These are phyloP conservation scores for Mycena crocata DNA, from an alignment of 768 basidiomycete genomes.

Conservation along the genomic window DNA sequence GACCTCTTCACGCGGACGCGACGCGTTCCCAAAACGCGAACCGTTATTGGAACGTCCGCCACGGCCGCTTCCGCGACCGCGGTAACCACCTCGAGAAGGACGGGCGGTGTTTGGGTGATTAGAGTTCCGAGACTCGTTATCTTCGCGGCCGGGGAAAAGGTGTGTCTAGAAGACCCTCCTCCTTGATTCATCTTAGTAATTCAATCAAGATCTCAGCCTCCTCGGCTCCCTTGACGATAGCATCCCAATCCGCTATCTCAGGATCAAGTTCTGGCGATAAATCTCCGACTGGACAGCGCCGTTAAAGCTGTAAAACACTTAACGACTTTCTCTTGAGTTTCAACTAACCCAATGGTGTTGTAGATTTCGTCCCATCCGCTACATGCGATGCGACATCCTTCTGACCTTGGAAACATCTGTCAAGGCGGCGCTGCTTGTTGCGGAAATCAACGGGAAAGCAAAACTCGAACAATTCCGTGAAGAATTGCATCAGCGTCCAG, in stretches of 20 bases:
- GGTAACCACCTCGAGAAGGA: background rate
- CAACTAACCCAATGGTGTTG: conserved; percentile 32
- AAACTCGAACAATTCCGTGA: conserved; percentile 46
- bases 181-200: background rate
- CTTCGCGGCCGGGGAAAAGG: background rate
- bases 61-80: background rate
- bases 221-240: background rate
- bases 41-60: too few relatives aligned
- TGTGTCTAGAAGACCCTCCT: background rate
- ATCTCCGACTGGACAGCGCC: background rate
- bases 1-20: background rate
- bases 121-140: too few relatives aligned
- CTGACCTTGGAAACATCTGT: background rate
- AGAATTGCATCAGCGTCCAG: conserved; percentile 44
- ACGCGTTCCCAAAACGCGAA: too few relatives aligned
- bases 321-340: conserved; percentile 32
- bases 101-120: background rate
- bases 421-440: background rate
- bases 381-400: conserved; percentile 35
- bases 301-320: conserved; percentile 36
- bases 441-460: conserved; percentile 47
- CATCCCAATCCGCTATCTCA: background rate
- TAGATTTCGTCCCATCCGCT: conserved; percentile 36
- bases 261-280: background rate
- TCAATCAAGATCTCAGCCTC: background rate